Evolutionary conservation across 306 rosid species (phyloP).

Genomic region (Ormosia semicastrata): DNA sequence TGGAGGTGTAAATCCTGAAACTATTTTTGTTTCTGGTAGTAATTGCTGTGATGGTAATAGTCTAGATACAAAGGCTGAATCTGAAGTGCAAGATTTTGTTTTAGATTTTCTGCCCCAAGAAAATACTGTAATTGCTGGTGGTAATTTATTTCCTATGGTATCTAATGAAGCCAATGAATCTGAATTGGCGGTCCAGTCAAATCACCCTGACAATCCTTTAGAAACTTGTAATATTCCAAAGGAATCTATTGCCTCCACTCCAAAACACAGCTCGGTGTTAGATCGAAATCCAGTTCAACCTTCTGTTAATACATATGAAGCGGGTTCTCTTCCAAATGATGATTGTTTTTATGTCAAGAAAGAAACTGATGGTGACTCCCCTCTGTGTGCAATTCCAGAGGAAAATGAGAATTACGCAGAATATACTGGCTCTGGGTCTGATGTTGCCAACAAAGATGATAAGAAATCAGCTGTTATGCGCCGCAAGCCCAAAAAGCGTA

Average conservation of each 20-base stretch:
- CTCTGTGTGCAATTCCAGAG: slow-evolving; percentile 49
- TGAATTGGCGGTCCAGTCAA: slow-evolving; percentile 36
- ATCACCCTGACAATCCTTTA: slow-evolving; percentile 23
- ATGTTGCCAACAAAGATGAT: slow-evolving; percentile 44
- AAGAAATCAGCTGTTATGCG: slow-evolving; percentile 57
- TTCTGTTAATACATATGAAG: neutral
- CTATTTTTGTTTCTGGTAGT: slow-evolving; percentile 34
- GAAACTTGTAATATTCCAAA: slow-evolving; percentile 26
- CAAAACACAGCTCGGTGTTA: slow-evolving; percentile 35
- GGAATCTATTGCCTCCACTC: slow-evolving; percentile 29
- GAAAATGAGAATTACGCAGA: slow-evolving; percentile 61
- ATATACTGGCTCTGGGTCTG: slow-evolving; percentile 52
- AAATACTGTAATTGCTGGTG: slow-evolving; percentile 8
- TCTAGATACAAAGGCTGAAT: slow-evolving; percentile 26
- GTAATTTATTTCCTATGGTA: slow-evolving; percentile 26
- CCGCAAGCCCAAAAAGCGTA: slow-evolving; percentile 65
- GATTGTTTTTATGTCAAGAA: neutral
- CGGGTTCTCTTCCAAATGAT: slow-evolving; percentile 19
- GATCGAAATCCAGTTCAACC: slow-evolving; percentile 32
- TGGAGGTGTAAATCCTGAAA: slow-evolving; percentile 27
- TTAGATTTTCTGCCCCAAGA: slow-evolving; percentile 33
- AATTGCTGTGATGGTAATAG: slow-evolving; percentile 17
- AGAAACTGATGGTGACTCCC: slow-evolving; percentile 39
- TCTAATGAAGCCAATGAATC: slow-evolving; percentile 23
- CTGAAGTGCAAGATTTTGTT: slow-evolving; percentile 31